Percentiles rank a stretch among this genome's conserved stretches.
phyloP scores from a whole-genome alignment of 345 rosid genomes.

The Aegle marmelos region DNA sequence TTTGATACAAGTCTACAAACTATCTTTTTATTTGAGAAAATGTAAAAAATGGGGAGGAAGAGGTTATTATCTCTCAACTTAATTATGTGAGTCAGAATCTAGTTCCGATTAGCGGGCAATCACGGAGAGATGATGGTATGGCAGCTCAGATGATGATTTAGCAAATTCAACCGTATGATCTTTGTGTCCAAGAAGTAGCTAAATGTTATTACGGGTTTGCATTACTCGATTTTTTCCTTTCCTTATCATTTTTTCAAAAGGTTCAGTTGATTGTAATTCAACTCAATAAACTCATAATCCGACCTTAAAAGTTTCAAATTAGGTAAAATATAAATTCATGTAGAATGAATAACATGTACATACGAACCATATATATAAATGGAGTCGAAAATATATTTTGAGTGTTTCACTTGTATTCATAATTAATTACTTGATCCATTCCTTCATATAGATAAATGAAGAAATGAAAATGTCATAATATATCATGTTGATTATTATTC shows the following conservation, averaged over 20 bases:
- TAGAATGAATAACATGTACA: too few relatives aligned
- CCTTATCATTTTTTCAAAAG: too few relatives aligned
- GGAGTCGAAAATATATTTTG: neutral
- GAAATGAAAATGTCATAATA: neutral
- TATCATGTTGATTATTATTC: rapidly evolving
- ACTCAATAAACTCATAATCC: neutral
- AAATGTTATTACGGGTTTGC: neutral
- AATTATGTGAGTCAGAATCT: constrained; percentile 2
- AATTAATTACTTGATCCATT: neutral
- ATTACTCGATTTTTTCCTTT: neutral
- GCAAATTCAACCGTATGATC: neutral
- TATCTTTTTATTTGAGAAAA: too few relatives aligned
- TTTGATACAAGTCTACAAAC: too few relatives aligned
- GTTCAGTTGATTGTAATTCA: neutral
- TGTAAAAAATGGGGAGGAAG: too few relatives aligned
- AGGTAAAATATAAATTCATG: neutral
- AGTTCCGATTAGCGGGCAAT: constrained; percentile 5
- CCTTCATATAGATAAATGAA: neutral
- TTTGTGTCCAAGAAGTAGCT: neutral
- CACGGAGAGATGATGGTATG: neutral
- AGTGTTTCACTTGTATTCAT: neutral
- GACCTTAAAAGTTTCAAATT: neutral
- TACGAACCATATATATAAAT: neutral
- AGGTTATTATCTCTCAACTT: neutral
- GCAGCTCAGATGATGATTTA: neutral